Percentiles rank a stretch among this genome's conserved stretches.
Evolutionary conservation across 257 asterid species (phyloP).

Genomic region (Scutellaria barbata): DNA sequence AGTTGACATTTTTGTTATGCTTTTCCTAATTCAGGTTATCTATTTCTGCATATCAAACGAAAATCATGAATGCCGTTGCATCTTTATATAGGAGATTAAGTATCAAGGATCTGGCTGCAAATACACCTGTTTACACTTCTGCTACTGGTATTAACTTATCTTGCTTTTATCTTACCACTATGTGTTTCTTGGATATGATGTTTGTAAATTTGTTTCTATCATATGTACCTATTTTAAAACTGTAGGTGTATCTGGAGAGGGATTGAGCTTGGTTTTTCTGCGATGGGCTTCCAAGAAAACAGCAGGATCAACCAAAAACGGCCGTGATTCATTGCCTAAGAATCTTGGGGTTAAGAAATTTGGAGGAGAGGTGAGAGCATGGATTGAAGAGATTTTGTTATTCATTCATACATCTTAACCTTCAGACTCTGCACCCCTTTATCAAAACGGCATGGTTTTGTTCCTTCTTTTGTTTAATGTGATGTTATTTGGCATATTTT

Average conservation of each 20-base stretch:
- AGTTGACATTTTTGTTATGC: background rate
- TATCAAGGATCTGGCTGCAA: constrained; percentile 61
- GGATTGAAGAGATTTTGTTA: constrained; percentile 8
- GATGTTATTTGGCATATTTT: constrained; percentile 21
- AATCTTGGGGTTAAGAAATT: constrained; percentile 91
- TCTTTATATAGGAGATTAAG: constrained; percentile 59
- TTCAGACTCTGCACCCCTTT: background rate
- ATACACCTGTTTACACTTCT: constrained; percentile 53
- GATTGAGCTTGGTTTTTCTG: constrained; percentile 73
- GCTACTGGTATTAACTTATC: constrained; percentile 54
- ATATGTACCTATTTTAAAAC: background rate
- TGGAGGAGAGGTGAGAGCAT: constrained; percentile 84
- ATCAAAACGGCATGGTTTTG: background rate
- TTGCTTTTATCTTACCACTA: background rate
- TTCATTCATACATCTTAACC: constrained; percentile 8
- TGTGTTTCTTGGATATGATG: background rate
- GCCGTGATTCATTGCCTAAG: constrained; percentile 88
- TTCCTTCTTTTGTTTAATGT: constrained; percentile 1
- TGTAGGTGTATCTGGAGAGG: constrained; percentile 75
- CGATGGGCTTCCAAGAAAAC: constrained; percentile 96
- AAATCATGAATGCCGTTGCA: constrained; percentile 48
- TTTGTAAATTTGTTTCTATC: background rate
- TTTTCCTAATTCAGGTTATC: constrained; percentile 20
- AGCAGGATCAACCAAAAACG: constrained; percentile 93
- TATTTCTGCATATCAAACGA: constrained; percentile 24